Evolutionary conservation across 169 alveolate genomes (phyloP).

Genomic region (Babesia microti): DNA sequence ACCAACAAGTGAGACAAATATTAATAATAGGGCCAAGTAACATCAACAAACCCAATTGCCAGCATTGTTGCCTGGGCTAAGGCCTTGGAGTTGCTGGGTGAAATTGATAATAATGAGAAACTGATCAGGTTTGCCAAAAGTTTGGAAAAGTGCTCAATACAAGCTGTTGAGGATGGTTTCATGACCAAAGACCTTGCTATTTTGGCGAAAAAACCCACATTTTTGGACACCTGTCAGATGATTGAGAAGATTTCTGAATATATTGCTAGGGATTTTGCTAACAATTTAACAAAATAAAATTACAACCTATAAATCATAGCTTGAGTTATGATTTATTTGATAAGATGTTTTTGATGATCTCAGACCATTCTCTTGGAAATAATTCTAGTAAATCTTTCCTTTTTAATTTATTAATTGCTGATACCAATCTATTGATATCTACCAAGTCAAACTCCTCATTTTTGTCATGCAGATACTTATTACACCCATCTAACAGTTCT

Average conservation of each 20-base stretch:
- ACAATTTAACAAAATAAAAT: background rate
- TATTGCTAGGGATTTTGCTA: conserved; percentile 5
- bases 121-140: conserved; percentile 69
- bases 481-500: no score
- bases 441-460: no score
- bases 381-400: background rate
- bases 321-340: no score
- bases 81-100: conserved; percentile 75
- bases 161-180: conserved; percentile 78
- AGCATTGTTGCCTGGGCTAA: conserved; percentile 91
- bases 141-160: conserved; percentile 75
- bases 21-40: conserved; percentile 68
- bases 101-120: conserved; percentile 73
- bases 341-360: no score
- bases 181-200: conserved; percentile 88
- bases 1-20: conserved; percentile 47
- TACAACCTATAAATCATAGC: background rate
- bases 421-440: no score
- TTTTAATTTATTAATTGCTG: no score
- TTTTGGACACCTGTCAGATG: conserved; percentile 33
- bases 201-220: conserved; percentile 38
- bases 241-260: conserved; percentile 41
- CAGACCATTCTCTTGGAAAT: background rate
- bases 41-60: conserved; percentile 91
- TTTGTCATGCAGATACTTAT: no score